These are phyloP conservation scores for Geotrichum carabidarum DNA, from an alignment of 1,139 yeast species.

Conservation along the genomic window DNA sequence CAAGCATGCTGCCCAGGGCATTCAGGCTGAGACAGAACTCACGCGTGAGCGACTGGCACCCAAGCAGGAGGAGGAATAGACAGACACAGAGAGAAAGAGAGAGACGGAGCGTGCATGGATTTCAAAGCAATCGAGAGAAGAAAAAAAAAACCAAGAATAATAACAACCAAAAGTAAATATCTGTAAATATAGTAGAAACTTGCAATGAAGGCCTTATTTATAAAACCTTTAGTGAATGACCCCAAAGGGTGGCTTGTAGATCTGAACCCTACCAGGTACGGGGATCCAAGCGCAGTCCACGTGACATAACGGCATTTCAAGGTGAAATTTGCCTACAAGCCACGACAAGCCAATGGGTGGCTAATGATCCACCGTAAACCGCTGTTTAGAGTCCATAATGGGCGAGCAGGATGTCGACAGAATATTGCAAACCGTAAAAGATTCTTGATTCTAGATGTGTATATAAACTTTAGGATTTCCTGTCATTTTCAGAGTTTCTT, in stretches of 20 bases:
- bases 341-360: not conserved
- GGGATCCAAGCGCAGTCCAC: not conserved
- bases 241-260: too few relatives aligned
- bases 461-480: not conserved
- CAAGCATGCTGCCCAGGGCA: constrained; percentile 18
- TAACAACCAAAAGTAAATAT: not conserved
- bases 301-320: constrained; percentile 10
- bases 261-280: not conserved
- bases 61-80: not conserved
- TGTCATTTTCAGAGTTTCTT: not conserved
- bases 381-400: too few relatives aligned
- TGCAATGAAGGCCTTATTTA: not conserved
- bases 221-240: too few relatives aligned
- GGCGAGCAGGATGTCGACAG: too few relatives aligned
- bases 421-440: too few relatives aligned
- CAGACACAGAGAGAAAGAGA: not conserved
- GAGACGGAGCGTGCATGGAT: too few relatives aligned
- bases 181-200: too few relatives aligned
- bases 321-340: constrained; percentile 1
- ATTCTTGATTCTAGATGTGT: not conserved
- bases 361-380: not conserved
- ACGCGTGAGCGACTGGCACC: not conserved
- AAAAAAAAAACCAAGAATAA: not conserved
- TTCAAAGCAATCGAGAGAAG: too few relatives aligned
- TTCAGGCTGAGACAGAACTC: constrained; percentile 14